Evolutionary conservation across 306 rosid species (phyloP), one percentile per base, ranked within the genome.

Genomic region (Acmispon strigosus): DNA sequence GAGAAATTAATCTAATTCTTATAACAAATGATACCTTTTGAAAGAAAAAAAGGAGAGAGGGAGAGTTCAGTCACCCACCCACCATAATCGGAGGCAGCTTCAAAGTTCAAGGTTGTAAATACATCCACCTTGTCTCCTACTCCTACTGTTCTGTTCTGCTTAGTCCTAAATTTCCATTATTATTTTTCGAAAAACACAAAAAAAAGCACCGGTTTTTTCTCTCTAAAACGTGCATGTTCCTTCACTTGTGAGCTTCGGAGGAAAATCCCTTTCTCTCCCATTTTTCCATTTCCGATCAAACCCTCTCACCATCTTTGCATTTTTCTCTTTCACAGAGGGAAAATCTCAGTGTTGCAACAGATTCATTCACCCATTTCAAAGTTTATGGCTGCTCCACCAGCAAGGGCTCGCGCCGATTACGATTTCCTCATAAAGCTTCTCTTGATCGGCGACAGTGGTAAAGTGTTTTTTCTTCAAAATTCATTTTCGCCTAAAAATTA

Each of bases 381-480:
- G 65, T 66, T 69, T 45, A 91, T 94, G 98, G 98, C 98, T 84
- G 96, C 97, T 84, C 98, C 97, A 83, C 90, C 96, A 54, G 91
- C 97, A 70, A 90, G 97, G 87, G 96, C 98, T 80, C 88, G 98
- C 44, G 98, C 98, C 70, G 98, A 94, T 89, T 94, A 90, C 70
- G 98, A 94, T 83, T 94, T 71, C 76, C 98, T 94, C 80, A 84
- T 94, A 63, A 94, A 94, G 91, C 96, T 94, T 76, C 86, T 94
- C 16, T 68, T 94, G 83, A 94, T 94, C 84, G 97, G 99, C 74
- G 99, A 91, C 70, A 94, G 97, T 73, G 99, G 96, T 89, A 74
- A 32, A n/a, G 18, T 20, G 1, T 18, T 63, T 1, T 42, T 36
- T 24, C 6, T 34, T 63, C 60, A 51, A 10, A 15, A 37, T 56